Conservation (phyloP, 148 eudicot genomes). For the Vaccinium vitisidaea region DNA sequence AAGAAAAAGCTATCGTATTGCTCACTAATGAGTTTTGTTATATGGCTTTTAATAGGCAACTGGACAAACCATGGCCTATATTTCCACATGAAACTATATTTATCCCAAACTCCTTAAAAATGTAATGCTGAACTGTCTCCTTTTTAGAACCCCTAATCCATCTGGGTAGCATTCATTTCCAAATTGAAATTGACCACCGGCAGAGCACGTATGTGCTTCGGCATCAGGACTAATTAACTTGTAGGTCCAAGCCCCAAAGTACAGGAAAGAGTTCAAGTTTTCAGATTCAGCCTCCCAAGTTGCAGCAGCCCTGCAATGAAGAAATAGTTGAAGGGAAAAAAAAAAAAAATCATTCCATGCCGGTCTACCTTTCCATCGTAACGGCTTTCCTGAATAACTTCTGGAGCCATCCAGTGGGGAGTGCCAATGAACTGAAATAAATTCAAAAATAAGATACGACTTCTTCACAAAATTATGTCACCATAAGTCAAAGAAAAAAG, state of each 20-base stretch:
- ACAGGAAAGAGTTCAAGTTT: neutral
- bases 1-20: neutral
- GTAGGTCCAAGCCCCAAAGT: neutral
- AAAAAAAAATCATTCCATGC: neutral
- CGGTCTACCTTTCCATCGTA: conserved; percentile 93
- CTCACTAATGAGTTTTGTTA: neutral
- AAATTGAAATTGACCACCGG: neutral
- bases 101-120: neutral
- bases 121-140: neutral
- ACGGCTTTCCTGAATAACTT: conserved; percentile 98
- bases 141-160: neutral
- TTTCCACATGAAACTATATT: neutral
- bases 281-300: neutral
- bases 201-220: neutral
- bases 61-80: neutral
- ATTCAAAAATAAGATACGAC: conserved; percentile 7
- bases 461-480: conserved; percentile 3
- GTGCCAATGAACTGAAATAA: conserved; percentile 87
- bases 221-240: neutral
- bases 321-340: neutral
- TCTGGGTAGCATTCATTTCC: neutral
- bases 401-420: conserved; percentile 99
- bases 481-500: neutral
- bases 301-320: neutral
- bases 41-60: neutral